Conservation (phyloP, 2,329 filamentous ascomycete genomes). For the Triangularia setosa region DNA sequence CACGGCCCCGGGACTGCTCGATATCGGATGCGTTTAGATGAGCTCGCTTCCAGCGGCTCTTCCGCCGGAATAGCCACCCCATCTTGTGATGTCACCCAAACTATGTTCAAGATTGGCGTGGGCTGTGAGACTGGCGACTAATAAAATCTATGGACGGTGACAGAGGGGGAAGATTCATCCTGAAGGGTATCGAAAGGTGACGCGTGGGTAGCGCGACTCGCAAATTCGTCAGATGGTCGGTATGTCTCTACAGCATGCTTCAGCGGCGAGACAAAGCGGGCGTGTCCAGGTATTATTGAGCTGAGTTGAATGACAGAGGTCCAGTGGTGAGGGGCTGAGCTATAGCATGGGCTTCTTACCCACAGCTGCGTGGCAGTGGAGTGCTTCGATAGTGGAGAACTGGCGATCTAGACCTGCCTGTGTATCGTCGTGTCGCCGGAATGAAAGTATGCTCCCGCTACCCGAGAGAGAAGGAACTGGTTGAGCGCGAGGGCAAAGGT, state of each 20-base stretch:
- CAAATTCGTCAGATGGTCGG: constrained; percentile 9
- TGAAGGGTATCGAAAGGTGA: constrained; percentile 17
- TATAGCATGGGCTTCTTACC: constrained; percentile 1
- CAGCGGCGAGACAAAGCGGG: not conserved
- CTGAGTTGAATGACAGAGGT: not conserved
- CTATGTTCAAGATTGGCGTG: not conserved
- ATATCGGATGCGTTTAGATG: constrained; percentile 51
- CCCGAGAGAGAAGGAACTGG: not conserved
- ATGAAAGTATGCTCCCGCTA: not conserved
- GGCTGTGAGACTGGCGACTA: constrained; percentile 2
- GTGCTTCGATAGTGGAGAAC: not conserved
- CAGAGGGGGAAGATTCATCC: constrained; percentile 20
- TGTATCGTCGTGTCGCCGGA: not conserved
- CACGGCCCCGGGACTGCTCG: constrained; percentile 36
- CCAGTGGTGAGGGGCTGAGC: not conserved
- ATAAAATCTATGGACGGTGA: constrained; percentile 12
- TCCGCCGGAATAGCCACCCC: constrained; percentile 81
- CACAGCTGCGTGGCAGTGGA: not conserved
- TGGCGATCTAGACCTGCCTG: not conserved
- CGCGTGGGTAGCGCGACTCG: constrained; percentile 16
- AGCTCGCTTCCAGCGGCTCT: constrained; percentile 61
- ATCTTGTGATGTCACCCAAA: constrained; percentile 40
- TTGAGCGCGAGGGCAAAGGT: not conserved
- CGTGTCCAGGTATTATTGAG: not conserved
- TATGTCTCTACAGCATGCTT: constrained; percentile 23